These are phyloP conservation scores for Cladosporium oxysporum DNA, from an alignment of 2,329 filamentous ascomycete species.

Conservation along the genomic window DNA sequence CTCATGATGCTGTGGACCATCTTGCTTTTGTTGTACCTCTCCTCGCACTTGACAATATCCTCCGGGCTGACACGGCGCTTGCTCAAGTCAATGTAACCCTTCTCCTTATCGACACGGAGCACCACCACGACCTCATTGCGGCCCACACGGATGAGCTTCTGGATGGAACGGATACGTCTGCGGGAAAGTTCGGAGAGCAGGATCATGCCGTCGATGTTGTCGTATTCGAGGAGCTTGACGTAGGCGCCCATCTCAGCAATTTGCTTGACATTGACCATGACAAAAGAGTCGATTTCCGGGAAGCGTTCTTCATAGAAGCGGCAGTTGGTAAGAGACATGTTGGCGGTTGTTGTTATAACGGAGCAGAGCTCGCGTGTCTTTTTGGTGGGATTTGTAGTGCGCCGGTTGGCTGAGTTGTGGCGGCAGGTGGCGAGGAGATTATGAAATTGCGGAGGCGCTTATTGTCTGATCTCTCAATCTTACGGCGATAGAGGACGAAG, in stretches of 20 bases:
- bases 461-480: neutral
- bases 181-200: slow-evolving; percentile 94
- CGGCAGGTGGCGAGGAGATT: neutral
- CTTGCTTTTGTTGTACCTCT: slow-evolving; percentile 99
- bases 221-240: slow-evolving; percentile 98
- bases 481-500: neutral
- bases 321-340: slow-evolving; percentile 93
- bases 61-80: slow-evolving; percentile 97
- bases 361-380: slow-evolving; percentile 12
- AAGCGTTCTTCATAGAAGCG: slow-evolving; percentile 98
- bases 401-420: neutral
- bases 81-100: slow-evolving; percentile 97
- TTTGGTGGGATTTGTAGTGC: neutral
- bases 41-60: slow-evolving; percentile 97
- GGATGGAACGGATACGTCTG: slow-evolving; percentile 97
- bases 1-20: slow-evolving; percentile 99
- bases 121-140: slow-evolving; percentile 99
- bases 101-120: slow-evolving; percentile 98
- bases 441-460: neutral
- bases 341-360: slow-evolving; percentile 45
- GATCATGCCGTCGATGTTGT: slow-evolving; percentile 99
- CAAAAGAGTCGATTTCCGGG: slow-evolving; percentile 98
- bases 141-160: slow-evolving; percentile 97
- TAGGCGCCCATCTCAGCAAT: slow-evolving; percentile 99
- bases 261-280: slow-evolving; percentile 99